These are phyloP conservation scores for Tetrapisispora iriomotensis DNA, from an alignment of 805 yeast species.

Conservation along the genomic window DNA sequence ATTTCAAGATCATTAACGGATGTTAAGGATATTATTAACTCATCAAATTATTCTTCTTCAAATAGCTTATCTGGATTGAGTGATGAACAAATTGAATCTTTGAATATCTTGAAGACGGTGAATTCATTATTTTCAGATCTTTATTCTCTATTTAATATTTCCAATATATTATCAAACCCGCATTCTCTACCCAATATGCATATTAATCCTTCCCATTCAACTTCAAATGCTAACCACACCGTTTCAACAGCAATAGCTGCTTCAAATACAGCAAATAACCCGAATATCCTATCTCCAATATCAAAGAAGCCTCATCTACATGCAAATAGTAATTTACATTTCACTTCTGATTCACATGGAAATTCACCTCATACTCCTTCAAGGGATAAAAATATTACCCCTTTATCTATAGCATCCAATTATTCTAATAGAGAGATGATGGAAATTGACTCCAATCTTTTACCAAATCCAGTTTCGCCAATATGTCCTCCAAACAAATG, in stretches of 20 bases:
- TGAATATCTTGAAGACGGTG: neutral
- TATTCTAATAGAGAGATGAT: too few species aligned
- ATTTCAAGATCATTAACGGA: constrained; percentile 7
- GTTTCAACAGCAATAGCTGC: neutral
- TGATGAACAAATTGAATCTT: neutral
- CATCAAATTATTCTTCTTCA: neutral
- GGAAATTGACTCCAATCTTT: neutral
- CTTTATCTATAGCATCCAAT: neutral
- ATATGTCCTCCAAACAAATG: neutral
- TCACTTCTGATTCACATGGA: too few species aligned
- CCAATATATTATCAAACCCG: constrained; percentile 9
- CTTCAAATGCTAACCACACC: neutral
- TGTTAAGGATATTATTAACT: neutral
- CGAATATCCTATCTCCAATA: too few species aligned
- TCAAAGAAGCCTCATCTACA: too few species aligned
- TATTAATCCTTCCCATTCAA: neutral
- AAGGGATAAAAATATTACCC: constrained; percentile 1
- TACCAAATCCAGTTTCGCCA: constrained; percentile 2
- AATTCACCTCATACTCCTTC: neutral
- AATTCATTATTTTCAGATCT: constrained; percentile 19
- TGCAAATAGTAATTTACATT: too few species aligned
- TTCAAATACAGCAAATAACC: neutral
- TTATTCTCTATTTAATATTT: constrained; percentile 18
- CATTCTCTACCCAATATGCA: neutral
- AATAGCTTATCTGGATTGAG: neutral